Evolutionary conservation across 169 alveolate species (phyloP).

Genomic region (Eimeria tenella): DNA sequence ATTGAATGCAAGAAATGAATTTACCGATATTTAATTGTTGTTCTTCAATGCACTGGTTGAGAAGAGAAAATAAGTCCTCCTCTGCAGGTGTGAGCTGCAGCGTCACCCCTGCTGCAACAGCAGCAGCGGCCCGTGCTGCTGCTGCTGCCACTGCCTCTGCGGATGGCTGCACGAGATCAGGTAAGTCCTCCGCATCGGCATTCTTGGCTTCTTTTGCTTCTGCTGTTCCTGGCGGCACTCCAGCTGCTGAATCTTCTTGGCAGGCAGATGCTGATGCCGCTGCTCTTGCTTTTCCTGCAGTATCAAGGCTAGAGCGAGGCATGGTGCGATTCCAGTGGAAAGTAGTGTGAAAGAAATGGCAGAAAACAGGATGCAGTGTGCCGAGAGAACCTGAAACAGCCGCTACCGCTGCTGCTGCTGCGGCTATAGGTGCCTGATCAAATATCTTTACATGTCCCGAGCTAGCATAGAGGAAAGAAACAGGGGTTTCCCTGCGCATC

Average conservation of each 20-base stretch:
- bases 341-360: not conserved
- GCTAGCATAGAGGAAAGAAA: not conserved
- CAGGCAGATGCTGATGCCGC: not conserved
- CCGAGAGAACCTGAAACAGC: not conserved
- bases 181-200: not conserved
- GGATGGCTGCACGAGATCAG: not conserved
- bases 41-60: not conserved
- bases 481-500: constrained; percentile 1
- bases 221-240: not conserved
- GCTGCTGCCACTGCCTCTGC: not conserved
- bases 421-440: not conserved
- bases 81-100: not conserved
- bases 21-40: not conserved
- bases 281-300: constrained; percentile 11
- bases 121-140: not conserved
- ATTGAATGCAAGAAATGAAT: no score
- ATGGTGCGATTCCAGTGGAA: not conserved
- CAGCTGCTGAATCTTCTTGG: not conserved
- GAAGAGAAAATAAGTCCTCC: constrained; percentile 2
- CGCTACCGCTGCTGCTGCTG: not conserved
- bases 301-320: not conserved
- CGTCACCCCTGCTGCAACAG: not conserved
- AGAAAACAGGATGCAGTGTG: not conserved
- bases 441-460: not conserved
- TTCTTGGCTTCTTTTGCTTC: not conserved